Evolutionary conservation across 495 filamentous ascomycete species (phyloP), one percentile per base, ranked within the genome.

Genomic region (Cercophora sp.): DNA sequence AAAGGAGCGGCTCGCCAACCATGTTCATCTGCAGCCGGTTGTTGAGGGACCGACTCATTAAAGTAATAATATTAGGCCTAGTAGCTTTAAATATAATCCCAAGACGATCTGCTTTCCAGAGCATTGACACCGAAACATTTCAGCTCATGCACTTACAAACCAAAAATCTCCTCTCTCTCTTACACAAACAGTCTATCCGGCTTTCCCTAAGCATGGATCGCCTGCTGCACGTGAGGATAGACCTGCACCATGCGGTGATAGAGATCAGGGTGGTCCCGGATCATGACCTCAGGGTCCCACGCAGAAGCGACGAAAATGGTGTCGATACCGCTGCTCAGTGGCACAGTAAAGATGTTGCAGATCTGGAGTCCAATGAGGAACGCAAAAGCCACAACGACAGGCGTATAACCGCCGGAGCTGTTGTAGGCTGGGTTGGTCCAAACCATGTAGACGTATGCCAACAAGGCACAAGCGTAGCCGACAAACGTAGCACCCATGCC

Each of bases 261-360:
- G 49, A 97, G 69, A 50, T 91, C 88, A 0, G 84, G 84, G 66
- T 94, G 90, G 47, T 94, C 85, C 18, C 80, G 73, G 62, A 89
- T 86, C 75, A 96, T 68, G 8, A 90, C 86, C 65, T 92, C 83
- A 1, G 91, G 90, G 61, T 95, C 88, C 85, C 89, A 95, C 0
- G 88, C 92, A 64, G 84, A 82, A 5, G 88, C 88, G 8, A 91
- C 87, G 61, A 96, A 96, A 54, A 96, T 87, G 4, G 91, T 95
- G 56, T 85, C 79, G 27, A 85, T 75, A 15, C 86, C 84, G 58
- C 74, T 80, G 65, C 85, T 83, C 13, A 91, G 74, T 3, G 88
- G 91, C 10, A 86, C 88, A 52, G 92, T 85, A 70, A 96, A 92
- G 51, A 92, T 81, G 71, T 93, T 87, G 61, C 84, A 86, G 55